Evolutionary conservation across 2,329 filamentous ascomycete genomes (phyloP), one percentile per base, ranked within the genome.

Genomic region (Xylariaceae sp.): DNA sequence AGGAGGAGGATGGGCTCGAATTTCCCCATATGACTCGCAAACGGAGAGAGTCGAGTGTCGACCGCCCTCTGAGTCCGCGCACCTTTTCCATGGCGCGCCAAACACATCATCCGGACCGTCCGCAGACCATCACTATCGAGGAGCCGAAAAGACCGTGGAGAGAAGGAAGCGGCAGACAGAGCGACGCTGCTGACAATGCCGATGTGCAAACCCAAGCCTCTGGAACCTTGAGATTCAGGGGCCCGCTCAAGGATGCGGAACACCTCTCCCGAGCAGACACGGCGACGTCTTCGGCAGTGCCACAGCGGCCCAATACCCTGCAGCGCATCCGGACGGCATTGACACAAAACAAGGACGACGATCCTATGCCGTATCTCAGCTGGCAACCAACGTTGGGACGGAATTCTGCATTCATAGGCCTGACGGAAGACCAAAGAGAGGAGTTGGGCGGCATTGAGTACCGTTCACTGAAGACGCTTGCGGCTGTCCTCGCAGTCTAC

Each of bases 361-460:
- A 77, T 19, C 53, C 55, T 1, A 83, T 86, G 64, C 92, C 92
- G 0, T 98, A 98, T 57, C 72, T 98, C 32, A 95, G 87, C 57
- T 96, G 87, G 75, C 81, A 89, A 39, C 87, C 92, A 2, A 98
- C 92, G 0, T 75, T 95, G 34, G 90, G 83, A 16, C 79, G 92
- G 42, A 98, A 98, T 57, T 96, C 90, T 9, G 82, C 85, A 23
- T 98, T 96, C 52, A 72, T 92, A 10, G 86, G 89, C 46, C 60
- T 98, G 44, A 85, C 83, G 0, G 83, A 94, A 46, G 87, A 92
- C 43, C 88, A 98, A 59, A 77, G 92, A 45, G 89, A 98, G 54
- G 92, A 98, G 58, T 65, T 98, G 3, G 92, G 92, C 9, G 92
- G 92, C 14, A 94, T 98, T 43, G 92, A 98, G 57, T 98, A 98